phyloP scores from a whole-genome alignment of 2,329 filamentous ascomycete genomes.

The Aspergillus terreus region DNA sequence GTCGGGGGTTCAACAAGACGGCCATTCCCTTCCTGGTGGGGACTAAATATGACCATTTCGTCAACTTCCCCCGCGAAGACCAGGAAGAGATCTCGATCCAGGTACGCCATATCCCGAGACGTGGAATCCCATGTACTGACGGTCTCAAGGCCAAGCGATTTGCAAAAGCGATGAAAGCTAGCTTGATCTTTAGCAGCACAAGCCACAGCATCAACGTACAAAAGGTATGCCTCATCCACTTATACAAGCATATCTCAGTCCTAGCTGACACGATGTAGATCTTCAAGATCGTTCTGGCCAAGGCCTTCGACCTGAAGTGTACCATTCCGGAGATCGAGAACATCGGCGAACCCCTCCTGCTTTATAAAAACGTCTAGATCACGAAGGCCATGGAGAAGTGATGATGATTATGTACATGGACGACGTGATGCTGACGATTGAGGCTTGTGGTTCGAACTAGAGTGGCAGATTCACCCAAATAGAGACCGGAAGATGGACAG shows the following conservation, averaged over 20 bases:
- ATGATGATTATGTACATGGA: slow-evolving; percentile 32
- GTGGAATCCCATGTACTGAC: slow-evolving; percentile 18
- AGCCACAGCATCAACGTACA: slow-evolving; percentile 99
- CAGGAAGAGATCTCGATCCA: slow-evolving; percentile 98
- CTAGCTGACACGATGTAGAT: slow-evolving; percentile 59
- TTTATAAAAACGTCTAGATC: slow-evolving; percentile 64
- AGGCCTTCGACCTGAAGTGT: slow-evolving; percentile 97
- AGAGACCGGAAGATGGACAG: not conserved
- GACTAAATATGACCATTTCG: slow-evolving; percentile 98
- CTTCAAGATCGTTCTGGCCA: slow-evolving; percentile 98
- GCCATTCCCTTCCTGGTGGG: slow-evolving; percentile 97
- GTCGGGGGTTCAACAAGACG: slow-evolving; percentile 98
- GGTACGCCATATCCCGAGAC: slow-evolving; percentile 46
- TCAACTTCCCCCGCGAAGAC: slow-evolving; percentile 95
- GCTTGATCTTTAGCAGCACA: slow-evolving; percentile 96
- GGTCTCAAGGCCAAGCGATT: slow-evolving; percentile 75
- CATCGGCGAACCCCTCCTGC: slow-evolving; percentile 87
- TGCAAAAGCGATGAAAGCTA: slow-evolving; percentile 96
- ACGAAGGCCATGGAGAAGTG: slow-evolving; percentile 9
- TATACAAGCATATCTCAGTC: not conserved
- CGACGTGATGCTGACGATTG: slow-evolving; percentile 34
- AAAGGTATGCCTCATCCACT: slow-evolving; percentile 62
- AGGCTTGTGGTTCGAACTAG: slow-evolving; percentile 4
- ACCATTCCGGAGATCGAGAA: slow-evolving; percentile 99
- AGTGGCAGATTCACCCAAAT: not conserved